Conservation (phyloP, 2,329 filamentous ascomycete species). For the Claviceps monticola region DNA sequence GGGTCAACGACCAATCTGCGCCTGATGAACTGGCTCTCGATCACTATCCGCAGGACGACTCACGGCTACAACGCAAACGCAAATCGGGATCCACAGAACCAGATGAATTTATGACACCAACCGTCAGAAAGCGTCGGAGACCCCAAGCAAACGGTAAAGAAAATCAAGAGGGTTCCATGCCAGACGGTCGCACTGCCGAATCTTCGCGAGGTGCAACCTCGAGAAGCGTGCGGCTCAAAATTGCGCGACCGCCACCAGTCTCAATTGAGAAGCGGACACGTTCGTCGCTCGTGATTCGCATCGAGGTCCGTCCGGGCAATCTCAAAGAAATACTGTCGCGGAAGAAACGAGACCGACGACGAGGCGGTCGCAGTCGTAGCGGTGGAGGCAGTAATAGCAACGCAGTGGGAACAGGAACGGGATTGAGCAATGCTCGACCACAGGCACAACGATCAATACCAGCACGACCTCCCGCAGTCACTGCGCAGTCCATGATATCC, state of each 20-base stretch:
- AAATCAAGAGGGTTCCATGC: conserved; percentile 21
- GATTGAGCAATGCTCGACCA: conserved; percentile 3
- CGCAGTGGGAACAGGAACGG: background rate
- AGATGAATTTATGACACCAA: conserved; percentile 38
- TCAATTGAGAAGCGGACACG: conserved; percentile 26
- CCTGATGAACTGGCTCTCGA: conserved; percentile 61
- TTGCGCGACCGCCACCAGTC: conserved; percentile 25
- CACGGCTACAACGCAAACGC: conserved; percentile 67
- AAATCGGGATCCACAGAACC: conserved; percentile 61
- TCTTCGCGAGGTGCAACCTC: conserved; percentile 21
- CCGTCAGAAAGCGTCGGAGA: conserved; percentile 39
- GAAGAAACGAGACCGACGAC: conserved; percentile 19
- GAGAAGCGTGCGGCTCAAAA: conserved; percentile 46
- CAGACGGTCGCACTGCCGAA: conserved; percentile 14
- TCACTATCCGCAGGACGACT: conserved; percentile 61
- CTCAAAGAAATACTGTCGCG: conserved; percentile 24
- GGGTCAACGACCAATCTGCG: conserved; percentile 42
- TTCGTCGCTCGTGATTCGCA: conserved; percentile 20
- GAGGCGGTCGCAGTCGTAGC: conserved; percentile 8
- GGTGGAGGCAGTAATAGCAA: conserved; percentile 12
- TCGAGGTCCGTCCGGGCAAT: conserved; percentile 23
- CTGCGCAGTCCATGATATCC: conserved; percentile 9
- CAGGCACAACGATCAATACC: conserved; percentile 13
- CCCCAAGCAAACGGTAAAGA: conserved; percentile 31
- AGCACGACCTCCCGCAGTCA: conserved; percentile 6